Evolutionary conservation across 2,329 filamentous ascomycete genomes (phyloP).

Genomic region (Clarireedia hainanense): DNA sequence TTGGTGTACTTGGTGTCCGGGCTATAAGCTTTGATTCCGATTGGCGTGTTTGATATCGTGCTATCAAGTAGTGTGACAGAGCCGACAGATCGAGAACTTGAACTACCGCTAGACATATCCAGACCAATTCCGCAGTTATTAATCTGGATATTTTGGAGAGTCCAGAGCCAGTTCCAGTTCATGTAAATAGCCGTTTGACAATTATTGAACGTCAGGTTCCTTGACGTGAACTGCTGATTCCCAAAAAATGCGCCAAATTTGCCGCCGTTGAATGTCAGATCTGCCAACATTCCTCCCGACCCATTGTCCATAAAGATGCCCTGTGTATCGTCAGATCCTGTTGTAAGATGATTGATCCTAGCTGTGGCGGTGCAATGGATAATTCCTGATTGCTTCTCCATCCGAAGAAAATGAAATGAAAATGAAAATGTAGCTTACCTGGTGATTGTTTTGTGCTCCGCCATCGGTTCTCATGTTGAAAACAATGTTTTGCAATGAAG

Average conservation of each 20-base stretch:
- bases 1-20: conserved; percentile 55
- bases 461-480: conserved; percentile 70
- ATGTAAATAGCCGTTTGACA: conserved; percentile 79
- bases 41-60: conserved; percentile 64
- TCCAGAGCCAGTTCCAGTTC: conserved; percentile 91
- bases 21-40: conserved; percentile 74
- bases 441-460: conserved; percentile 56
- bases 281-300: conserved; percentile 75
- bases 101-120: conserved; percentile 63
- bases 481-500: conserved; percentile 70
- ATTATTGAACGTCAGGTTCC: conserved; percentile 74
- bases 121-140: conserved; percentile 68
- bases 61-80: conserved; percentile 80
- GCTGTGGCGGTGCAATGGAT: too few relatives aligned
- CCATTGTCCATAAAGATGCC: conserved; percentile 83
- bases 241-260: conserved; percentile 71
- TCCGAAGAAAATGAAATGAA: background rate
- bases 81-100: conserved; percentile 66
- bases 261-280: conserved; percentile 78
- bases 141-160: conserved; percentile 68
- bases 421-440: conserved; percentile 25
- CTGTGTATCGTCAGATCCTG: conserved; percentile 9
- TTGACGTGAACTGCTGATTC: conserved; percentile 80
- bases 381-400: background rate
- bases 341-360: too few relatives aligned